Base-by-base conservation (phyloP, 371 early-diverging fungal species). In the Mucor indicus region DNA sequence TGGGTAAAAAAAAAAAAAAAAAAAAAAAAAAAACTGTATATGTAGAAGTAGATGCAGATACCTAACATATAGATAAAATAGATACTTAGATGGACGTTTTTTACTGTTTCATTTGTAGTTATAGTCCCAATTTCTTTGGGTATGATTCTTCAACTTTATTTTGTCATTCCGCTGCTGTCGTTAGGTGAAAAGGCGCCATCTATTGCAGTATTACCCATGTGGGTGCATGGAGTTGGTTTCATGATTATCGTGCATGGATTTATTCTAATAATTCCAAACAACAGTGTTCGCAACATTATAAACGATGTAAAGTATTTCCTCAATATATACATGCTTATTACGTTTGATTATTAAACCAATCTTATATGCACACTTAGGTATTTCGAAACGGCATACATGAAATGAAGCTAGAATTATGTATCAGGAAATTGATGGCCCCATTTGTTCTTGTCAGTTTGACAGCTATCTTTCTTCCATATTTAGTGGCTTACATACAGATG, bases 111-210 rank as follows among this genome's bases (percentile, higher is more conserved):
- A 10, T 67, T 82, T 52, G 80, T 76, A 2, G 9, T 81, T 0
- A 13, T 73, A 6, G 19, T 80, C 7, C 84, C 84, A 1, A 39
- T 75, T 6, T 35, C 59, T 2, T 40, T 81, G 12, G 81, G 81
- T 2, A 39, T 73, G 21, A 22, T 76, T 22, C 48, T 69, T 22
- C 78, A 84, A 35, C 50, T 84, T 11, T 81, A 80, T 43, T 16
- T 77, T 16, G 50, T 75, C 29, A 36, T 77, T 15, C 81, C 84
- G 1, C 47, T 74, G 36, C 53, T 57, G 8, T 38, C 57, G 23
- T 32, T 64, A 4, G 53, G 49, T 38, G 24, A 52, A 11, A 50
- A 63, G 1, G 30, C 57, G 1, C 53, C 59, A 12, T 53, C 52
- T 0, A 49, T 82, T 8, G 58, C 71, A 31, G 41, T 69, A 35